Percentiles rank a stretch among this genome's conserved stretches.
phyloP scores from a whole-genome alignment of 441 rosid species.

The Mallotus repandus region DNA sequence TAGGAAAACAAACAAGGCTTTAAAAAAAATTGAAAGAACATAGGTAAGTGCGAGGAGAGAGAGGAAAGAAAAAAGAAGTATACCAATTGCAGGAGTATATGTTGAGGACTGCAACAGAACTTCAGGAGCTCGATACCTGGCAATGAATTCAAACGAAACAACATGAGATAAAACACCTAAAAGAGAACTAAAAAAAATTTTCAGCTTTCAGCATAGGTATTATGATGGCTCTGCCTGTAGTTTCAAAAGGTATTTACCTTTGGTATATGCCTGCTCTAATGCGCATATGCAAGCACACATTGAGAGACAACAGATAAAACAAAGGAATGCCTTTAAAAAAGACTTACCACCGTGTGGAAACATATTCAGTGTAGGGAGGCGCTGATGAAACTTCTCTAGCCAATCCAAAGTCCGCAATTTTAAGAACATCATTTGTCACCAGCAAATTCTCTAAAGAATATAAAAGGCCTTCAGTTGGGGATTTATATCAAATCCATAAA shows the following conservation, averaged over 20 bases:
- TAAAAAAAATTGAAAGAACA: background rate
- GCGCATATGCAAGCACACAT: background rate
- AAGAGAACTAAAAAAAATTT: background rate
- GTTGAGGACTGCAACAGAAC: conserved; percentile 80
- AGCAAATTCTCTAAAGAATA: conserved; percentile 62
- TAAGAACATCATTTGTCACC: conserved; percentile 69
- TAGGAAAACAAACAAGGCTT: background rate
- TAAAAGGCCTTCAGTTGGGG: conserved; percentile 12
- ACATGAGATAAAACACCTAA: background rate
- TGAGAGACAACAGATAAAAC: background rate
- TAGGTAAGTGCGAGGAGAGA: background rate
- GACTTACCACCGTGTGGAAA: conserved; percentile 90
- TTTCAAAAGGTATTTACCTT: no score
- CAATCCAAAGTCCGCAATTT: conserved; percentile 97
- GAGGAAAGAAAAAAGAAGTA: conserved; percentile 22
- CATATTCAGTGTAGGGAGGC: conserved; percentile 92
- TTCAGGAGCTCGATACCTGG: conserved; percentile 98
- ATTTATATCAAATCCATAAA: conserved; percentile 9
- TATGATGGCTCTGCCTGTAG: no score
- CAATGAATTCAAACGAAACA: conserved; percentile 1
- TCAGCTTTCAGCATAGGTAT: background rate
- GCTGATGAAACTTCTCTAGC: conserved; percentile 78
- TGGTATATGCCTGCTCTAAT: no score
- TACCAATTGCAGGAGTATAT: conserved; percentile 84
- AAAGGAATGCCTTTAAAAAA: background rate